These are phyloP conservation scores for Citeromyces siamensis DNA, from an alignment of 1,139 yeast species.

Conservation along the genomic window DNA sequence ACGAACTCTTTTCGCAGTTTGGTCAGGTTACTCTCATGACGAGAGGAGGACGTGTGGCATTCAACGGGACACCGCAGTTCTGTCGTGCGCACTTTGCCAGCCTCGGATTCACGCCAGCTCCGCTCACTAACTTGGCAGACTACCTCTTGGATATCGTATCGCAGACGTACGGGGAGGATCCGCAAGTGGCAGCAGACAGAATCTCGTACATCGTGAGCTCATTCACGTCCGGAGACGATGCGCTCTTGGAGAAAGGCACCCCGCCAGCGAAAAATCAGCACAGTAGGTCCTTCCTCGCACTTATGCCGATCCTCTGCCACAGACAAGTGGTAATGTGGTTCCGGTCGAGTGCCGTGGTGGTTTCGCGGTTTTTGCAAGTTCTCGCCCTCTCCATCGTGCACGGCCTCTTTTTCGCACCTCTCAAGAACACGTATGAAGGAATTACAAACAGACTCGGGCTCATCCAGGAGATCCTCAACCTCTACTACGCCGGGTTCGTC, in stretches of 20 bases:
- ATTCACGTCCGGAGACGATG: slow-evolving; percentile 18
- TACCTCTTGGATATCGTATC: slow-evolving; percentile 54
- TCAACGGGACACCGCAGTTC: slow-evolving; percentile 26
- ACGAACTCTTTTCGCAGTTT: slow-evolving; percentile 44
- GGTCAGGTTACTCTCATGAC: slow-evolving; percentile 52
- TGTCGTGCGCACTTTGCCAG: slow-evolving; percentile 29
- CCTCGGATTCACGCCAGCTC: slow-evolving; percentile 37
- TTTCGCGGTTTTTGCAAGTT: slow-evolving; percentile 49
- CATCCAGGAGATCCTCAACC: slow-evolving; percentile 53
- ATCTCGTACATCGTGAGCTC: slow-evolving; percentile 19
- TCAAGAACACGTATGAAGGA: slow-evolving; percentile 40
- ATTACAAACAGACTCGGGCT: slow-evolving; percentile 54
- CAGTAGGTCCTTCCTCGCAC: not conserved
- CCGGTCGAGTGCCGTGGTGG: slow-evolving; percentile 42
- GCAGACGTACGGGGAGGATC: slow-evolving; percentile 22
- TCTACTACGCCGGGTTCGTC: slow-evolving; percentile 62
- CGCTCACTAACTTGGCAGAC: slow-evolving; percentile 50
- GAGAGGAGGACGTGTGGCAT: slow-evolving; percentile 53
- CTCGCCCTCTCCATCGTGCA: slow-evolving; percentile 46
- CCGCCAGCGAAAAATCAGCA: not conserved
- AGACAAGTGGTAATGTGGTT: slow-evolving; percentile 33
- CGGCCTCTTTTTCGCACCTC: slow-evolving; percentile 57
- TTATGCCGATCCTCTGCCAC: slow-evolving; percentile 8
- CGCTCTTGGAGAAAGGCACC: not conserved
- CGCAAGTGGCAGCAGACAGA: slow-evolving; percentile 18